Evolutionary conservation across 345 rosid genomes (phyloP), one percentile per base, ranked within the genome.

Genomic region (Arabis alpina): DNA sequence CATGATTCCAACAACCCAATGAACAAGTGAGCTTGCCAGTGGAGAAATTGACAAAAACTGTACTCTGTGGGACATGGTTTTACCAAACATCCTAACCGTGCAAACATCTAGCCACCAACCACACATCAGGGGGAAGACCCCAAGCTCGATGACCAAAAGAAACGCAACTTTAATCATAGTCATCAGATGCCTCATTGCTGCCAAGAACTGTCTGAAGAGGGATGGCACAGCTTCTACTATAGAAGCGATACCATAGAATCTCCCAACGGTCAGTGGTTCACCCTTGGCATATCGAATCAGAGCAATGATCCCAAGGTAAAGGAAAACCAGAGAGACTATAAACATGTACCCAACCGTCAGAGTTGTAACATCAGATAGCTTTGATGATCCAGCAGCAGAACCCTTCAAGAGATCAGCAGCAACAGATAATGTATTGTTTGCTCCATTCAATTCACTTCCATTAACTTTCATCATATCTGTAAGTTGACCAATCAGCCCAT

Each of bases 41-140:
- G 99, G 99, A 75, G 98, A 89, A 56, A 86, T 70, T 30, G 96
- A 80, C 59, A 91, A 88, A 80, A 87, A 94, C 37, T 85, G 93
- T 61, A 86, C 86, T 58, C 99, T 85, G 57, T 91, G 85, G 67
- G 93, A 78, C 98, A 94, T 89, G 10, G 98, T 82, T 81, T 87
- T 92, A 73, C 98, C 97, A 80, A 94, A 94, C 97, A 94, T 89
- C 84, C 89, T 82, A 70, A 89, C 81, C 2, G 99, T 94, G 71
- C 96, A 94, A 41, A 91, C 86, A 87, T 94, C 99, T 49, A 94
- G 81, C 98, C 98, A 92, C 99, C 99, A 94, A 41, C 99, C 99
- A 78, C 99, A 94, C 98, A 94, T 92, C 82, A 92, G 80, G 16
- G 99, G 99, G 60, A 94, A 94, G 62, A 92, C 99, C 78, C 98